Evolutionary conservation across 2,329 filamentous ascomycete species (phyloP).

Genomic region (Alternaria dauci): DNA sequence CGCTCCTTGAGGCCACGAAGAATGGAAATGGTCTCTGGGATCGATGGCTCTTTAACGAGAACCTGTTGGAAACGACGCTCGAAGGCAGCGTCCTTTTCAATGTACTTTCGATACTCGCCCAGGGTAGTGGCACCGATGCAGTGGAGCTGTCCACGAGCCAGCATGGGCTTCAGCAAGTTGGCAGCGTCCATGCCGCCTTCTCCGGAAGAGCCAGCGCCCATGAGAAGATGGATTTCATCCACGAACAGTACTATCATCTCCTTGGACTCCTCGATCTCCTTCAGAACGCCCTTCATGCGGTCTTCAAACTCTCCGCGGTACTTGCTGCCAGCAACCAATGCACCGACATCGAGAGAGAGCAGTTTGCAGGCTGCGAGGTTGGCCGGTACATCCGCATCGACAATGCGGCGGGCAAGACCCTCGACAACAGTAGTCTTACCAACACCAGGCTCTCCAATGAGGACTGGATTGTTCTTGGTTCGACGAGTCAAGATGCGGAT

Average conservation of each 20-base stretch:
- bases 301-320: slow-evolving; percentile 99
- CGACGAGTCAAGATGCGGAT: slow-evolving; percentile 89
- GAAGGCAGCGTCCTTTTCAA: slow-evolving; percentile 97
- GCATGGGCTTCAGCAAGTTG: slow-evolving; percentile 97
- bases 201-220: slow-evolving; percentile 93
- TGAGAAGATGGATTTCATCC: slow-evolving; percentile 97
- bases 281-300: slow-evolving; percentile 98
- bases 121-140: slow-evolving; percentile 98
- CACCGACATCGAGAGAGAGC: slow-evolving; percentile 93
- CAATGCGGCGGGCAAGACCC: slow-evolving; percentile 91
- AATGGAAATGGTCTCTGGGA: slow-evolving; percentile 93
- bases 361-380: slow-evolving; percentile 94
- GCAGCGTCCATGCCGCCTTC: slow-evolving; percentile 99
- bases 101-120: slow-evolving; percentile 96
- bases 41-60: slow-evolving; percentile 89
- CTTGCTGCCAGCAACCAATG: slow-evolving; percentile 95
- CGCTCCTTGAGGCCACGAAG: slow-evolving; percentile 98
- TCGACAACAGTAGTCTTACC: slow-evolving; percentile 99
- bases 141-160: slow-evolving; percentile 94
- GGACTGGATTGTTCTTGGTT: slow-evolving; percentile 98
- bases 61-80: slow-evolving; percentile 99
- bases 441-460: slow-evolving; percentile 97
- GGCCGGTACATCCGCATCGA: slow-evolving; percentile 95
- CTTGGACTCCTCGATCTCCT: slow-evolving; percentile 93
- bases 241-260: slow-evolving; percentile 98